A percentile compares a stretch with the other conserved stretches of the same genome.
phyloP scores from a whole-genome alignment of 2,329 filamentous ascomycete genomes.

The Clonostachys sp. region DNA sequence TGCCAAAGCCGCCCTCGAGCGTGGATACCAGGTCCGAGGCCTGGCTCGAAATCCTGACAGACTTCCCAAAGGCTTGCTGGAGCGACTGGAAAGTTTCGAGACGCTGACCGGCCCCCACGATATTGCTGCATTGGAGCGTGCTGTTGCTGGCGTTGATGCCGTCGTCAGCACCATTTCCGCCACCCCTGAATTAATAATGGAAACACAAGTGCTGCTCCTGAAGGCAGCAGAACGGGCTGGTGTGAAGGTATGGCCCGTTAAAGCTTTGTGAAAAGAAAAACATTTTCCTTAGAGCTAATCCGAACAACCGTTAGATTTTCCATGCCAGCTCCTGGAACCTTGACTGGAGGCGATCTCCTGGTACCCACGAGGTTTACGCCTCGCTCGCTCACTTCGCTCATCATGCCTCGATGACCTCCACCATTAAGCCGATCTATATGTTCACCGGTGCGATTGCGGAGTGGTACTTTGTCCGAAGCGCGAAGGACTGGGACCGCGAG shows the following conservation, averaged over 20 bases:
- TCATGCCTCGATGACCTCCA: slow-evolving; percentile 15
- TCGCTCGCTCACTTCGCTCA: slow-evolving; percentile 20
- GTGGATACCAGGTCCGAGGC: slow-evolving; percentile 25
- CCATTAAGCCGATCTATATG: slow-evolving; percentile 21
- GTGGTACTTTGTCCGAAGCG: slow-evolving; percentile 7
- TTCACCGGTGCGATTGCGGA: slow-evolving; percentile 20
- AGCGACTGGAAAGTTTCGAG: slow-evolving; percentile 18
- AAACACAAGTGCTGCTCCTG: slow-evolving; percentile 25
- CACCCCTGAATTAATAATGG: slow-evolving; percentile 13
- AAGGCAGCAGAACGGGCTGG: slow-evolving; percentile 25
- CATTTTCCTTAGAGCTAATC: too few species aligned
- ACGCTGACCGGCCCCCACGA: slow-evolving; percentile 16
- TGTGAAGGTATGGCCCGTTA: slow-evolving; percentile 4
- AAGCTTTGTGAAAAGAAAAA: too few species aligned
- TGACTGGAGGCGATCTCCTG: slow-evolving; percentile 21
- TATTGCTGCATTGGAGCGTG: slow-evolving; percentile 19
- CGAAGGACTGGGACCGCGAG: too few species aligned
- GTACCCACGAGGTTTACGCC: slow-evolving; percentile 23
- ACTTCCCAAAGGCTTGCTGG: slow-evolving; percentile 7
- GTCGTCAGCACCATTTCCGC: slow-evolving; percentile 22
- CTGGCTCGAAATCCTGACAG: slow-evolving; percentile 21
- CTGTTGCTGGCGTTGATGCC: slow-evolving; percentile 23
- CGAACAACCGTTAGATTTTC: slow-evolving; percentile 10
- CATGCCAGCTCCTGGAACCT: slow-evolving; percentile 20
- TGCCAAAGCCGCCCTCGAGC: slow-evolving; percentile 11